These are phyloP conservation scores for Erysimum pusillum DNA, from an alignment of 441 rosid species.

Conservation along the genomic window DNA sequence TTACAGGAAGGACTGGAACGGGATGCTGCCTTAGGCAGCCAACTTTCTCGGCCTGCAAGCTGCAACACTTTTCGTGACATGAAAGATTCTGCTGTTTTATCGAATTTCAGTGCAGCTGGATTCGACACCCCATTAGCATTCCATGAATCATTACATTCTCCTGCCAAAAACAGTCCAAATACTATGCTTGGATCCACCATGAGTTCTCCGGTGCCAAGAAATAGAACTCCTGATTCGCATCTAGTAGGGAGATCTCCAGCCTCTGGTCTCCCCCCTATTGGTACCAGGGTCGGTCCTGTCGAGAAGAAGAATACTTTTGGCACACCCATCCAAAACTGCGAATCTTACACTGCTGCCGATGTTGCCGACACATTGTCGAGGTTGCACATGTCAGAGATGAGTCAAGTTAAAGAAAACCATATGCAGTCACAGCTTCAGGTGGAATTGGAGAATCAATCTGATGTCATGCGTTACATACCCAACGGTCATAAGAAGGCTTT, in stretches of 20 bases:
- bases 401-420: conserved; percentile 56
- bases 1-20: conserved; percentile 85
- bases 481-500: conserved; percentile 59
- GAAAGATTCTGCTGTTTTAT: conserved; percentile 53
- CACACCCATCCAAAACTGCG: conserved; percentile 56
- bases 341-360: conserved; percentile 61
- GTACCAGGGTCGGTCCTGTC: conserved; percentile 60
- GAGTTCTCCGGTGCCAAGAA: conserved; percentile 75
- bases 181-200: conserved; percentile 64
- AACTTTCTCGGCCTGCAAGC: conserved; percentile 74
- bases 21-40: conserved; percentile 64
- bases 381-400: conserved; percentile 60
- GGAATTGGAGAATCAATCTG: conserved; percentile 55
- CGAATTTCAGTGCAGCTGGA: conserved; percentile 53
- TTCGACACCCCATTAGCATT: conserved; percentile 58
- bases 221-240: conserved; percentile 77
- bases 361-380: conserved; percentile 66
- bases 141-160: conserved; percentile 57
- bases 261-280: conserved; percentile 77
- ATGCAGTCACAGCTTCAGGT: conserved; percentile 56
- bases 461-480: conserved; percentile 59
- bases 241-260: conserved; percentile 63
- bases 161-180: conserved; percentile 50
- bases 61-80: conserved; percentile 73
- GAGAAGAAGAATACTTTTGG: conserved; percentile 65